Base-by-base conservation (phyloP, 2,329 filamentous ascomycete genomes). In the Aspergillus intermedius region DNA sequence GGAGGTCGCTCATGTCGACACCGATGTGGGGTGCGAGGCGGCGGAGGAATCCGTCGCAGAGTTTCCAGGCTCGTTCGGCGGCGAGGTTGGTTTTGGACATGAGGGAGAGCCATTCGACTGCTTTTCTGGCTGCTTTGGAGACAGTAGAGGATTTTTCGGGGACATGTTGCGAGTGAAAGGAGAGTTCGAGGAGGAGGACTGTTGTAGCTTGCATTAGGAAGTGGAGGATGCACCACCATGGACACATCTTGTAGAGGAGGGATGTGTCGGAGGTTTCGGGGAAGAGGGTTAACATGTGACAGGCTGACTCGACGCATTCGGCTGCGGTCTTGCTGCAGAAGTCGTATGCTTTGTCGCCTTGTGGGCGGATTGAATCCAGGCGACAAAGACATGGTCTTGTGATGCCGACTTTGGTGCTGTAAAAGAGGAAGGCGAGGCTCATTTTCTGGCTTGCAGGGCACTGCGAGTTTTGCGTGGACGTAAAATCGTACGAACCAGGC, bases 171-270 rank as follows among this genome's bases (percentile, higher is more conserved):
- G 63, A 63, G 23, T 62, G 57, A 42, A 71, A 73, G 12, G 70
- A 60, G 9, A 74, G 60, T 47, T 74, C 72, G 12, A 74, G 59
- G n/a, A 74, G 63, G 17, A 74, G 61, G 1, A 75, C 62, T 2
- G 68, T 68, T 1, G 67, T 65, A 12, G 72, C 65, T 55, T 74
- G 72, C 60, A 74, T 72, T 5, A 74, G 57, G 46, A 69, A 71
- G 50, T 74, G 71, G 12, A 74, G 57, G 13, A 70, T 64, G 51
- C 64, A 70, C 69, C 71, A 74, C 72, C 72, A 75, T 12, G 69
- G 69, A 1, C 67, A 66, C 13, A 67, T 59, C 15, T 60, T 62
- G 47, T 72, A 62, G 9, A 75, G 55, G 0, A 66, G 54, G 6
- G 61, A 55, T 6, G 66, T 59, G 44, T 72, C 68, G 12, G 67